These are phyloP conservation scores for Isatis tinctoria DNA, from an alignment of 345 rosid species.

Conservation along the genomic window DNA sequence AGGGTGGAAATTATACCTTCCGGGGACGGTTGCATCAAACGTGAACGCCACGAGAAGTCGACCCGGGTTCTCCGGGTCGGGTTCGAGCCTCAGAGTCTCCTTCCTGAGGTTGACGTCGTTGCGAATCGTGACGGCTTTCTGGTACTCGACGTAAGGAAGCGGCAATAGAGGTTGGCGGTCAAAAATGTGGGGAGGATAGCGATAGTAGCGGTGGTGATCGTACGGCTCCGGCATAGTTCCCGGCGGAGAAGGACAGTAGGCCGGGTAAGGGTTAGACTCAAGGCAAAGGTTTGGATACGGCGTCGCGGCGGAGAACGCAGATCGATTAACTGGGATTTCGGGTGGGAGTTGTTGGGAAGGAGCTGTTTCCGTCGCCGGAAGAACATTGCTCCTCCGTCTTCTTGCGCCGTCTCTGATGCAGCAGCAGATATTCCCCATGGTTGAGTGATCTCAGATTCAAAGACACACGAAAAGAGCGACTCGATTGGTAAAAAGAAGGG, in stretches of 20 bases:
- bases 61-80: constrained; percentile 56
- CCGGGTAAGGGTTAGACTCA: constrained; percentile 29
- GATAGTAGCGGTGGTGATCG: neutral
- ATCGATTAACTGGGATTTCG: constrained; percentile 35
- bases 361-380: constrained; percentile 12
- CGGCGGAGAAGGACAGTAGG: neutral
- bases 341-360: constrained; percentile 41
- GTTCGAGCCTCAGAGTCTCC: constrained; percentile 53
- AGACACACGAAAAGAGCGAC: too few relatives aligned
- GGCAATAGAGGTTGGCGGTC: constrained; percentile 42
- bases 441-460: neutral
- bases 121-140: constrained; percentile 57
- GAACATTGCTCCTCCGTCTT: constrained; percentile 35
- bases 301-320: constrained; percentile 66
- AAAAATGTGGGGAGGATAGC: constrained; percentile 21
- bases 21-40: constrained; percentile 67
- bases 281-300: constrained; percentile 41
- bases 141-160: constrained; percentile 53
- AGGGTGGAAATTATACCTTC: constrained; percentile 39
- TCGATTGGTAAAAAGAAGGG: too few relatives aligned
- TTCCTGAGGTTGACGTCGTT: constrained; percentile 70
- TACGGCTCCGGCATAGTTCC: constrained; percentile 48
- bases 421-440: constrained; percentile 60
- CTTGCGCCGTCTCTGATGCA: constrained; percentile 42
- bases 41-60: constrained; percentile 59